These are phyloP conservation scores for Ogataea trehaloabstinens DNA, from an alignment of 805 yeast genomes.

Conservation along the genomic window DNA sequence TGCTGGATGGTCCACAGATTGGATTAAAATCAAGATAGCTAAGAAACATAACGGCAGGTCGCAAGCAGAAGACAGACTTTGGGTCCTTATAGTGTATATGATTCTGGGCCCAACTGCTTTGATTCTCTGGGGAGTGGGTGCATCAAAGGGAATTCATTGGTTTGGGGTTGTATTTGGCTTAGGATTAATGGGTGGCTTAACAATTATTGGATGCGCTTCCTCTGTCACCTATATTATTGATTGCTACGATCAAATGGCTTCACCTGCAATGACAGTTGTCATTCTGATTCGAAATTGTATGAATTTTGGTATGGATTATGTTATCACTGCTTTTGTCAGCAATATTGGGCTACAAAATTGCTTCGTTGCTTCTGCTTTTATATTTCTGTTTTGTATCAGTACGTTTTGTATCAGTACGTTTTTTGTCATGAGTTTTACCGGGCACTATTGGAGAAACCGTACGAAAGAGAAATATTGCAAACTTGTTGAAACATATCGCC, in stretches of 20 bases:
- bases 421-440: no score
- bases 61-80: slow-evolving; percentile 58
- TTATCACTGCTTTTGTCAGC: slow-evolving; percentile 55
- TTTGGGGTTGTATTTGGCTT: slow-evolving; percentile 51
- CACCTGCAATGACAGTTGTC: slow-evolving; percentile 54
- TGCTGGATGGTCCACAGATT: slow-evolving; percentile 52
- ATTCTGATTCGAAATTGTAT: slow-evolving; percentile 55
- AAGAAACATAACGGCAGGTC: slow-evolving; percentile 48
- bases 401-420: no score
- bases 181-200: slow-evolving; percentile 54
- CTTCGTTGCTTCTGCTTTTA: slow-evolving; percentile 55
- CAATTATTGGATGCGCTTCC: slow-evolving; percentile 50
- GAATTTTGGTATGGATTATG: slow-evolving; percentile 60
- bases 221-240: slow-evolving; percentile 56
- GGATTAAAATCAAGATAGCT: slow-evolving; percentile 47
- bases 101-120: slow-evolving; percentile 54
- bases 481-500: no score
- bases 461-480: no score
- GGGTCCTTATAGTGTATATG: slow-evolving; percentile 45
- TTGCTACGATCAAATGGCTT: slow-evolving; percentile 50
- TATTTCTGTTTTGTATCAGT: slow-evolving; percentile 46
- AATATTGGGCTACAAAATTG: slow-evolving; percentile 54
- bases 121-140: slow-evolving; percentile 65
- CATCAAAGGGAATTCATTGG: slow-evolving; percentile 54
- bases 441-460: no score